A percentile compares a stretch with the other conserved stretches of the same genome.
Evolutionary conservation across 129 eudicot genomes (phyloP).

Genomic region (Mikania micrantha): DNA sequence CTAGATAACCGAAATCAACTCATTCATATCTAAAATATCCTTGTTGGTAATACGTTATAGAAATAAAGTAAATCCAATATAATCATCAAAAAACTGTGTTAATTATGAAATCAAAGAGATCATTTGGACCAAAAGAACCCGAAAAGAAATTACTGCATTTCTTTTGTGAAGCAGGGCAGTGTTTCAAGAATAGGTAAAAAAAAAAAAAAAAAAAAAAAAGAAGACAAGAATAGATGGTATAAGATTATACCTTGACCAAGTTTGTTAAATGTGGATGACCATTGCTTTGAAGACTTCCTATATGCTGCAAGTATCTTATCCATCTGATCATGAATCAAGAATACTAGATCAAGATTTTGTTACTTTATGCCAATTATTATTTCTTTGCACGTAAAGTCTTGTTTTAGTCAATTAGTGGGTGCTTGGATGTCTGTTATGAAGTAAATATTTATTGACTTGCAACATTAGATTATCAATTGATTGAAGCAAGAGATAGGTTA

Average conservation of each 20-base stretch:
- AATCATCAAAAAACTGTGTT: background rate
- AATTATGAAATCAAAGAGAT: background rate
- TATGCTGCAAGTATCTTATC: constrained; percentile 84
- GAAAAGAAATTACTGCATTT: background rate
- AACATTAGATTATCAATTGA: background rate
- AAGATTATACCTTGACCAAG: constrained; percentile 75
- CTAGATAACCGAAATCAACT: background rate
- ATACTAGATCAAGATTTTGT: background rate
- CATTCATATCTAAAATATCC: background rate
- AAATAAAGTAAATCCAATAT: background rate
- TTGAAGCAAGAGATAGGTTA: background rate
- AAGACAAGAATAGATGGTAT: background rate
- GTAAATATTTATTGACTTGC: background rate
- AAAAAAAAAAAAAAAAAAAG: background rate
- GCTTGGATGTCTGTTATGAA: background rate
- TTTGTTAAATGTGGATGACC: constrained; percentile 84
- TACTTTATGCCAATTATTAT: background rate
- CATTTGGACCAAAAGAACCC: background rate
- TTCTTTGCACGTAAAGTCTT: background rate
- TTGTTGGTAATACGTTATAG: background rate
- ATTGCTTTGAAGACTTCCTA: constrained; percentile 93
- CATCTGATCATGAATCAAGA: constrained; percentile 46
- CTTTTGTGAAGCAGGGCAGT: background rate
- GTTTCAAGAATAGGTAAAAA: background rate
- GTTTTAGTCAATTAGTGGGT: background rate